Evolutionary conservation across 129 eudicot species (phyloP).

Genomic region (Lactuca saligna): DNA sequence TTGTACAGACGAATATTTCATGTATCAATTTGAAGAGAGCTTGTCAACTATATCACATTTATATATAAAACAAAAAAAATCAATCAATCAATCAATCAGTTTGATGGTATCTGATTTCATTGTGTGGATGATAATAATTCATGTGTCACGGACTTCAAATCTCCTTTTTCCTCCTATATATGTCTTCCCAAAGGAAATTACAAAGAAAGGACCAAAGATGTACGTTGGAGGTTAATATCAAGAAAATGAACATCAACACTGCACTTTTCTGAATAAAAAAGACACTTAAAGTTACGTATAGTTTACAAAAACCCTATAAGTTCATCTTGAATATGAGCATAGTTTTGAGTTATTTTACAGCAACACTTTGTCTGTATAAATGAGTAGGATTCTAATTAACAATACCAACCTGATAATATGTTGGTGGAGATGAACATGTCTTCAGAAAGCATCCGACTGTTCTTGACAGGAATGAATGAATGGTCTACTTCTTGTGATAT

Average conservation of each 20-base stretch:
- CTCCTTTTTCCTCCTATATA: background rate
- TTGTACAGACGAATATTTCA: background rate
- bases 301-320: background rate
- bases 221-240: background rate
- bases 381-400: background rate
- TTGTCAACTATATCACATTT: background rate
- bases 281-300: background rate
- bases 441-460: slow-evolving; percentile 11
- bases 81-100: background rate
- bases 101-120: background rate
- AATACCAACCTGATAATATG: slow-evolving; percentile 14
- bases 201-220: background rate
- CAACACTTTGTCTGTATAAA: background rate
- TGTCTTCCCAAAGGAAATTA: background rate
- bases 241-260: background rate
- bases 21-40: background rate
- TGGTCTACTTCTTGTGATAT: background rate
- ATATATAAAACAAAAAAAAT: too few relatives aligned
- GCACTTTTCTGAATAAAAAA: background rate
- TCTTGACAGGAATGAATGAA: slow-evolving; percentile 4
- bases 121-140: background rate
- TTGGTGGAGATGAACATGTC: slow-evolving; percentile 7
- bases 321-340: background rate
- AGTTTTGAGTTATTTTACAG: too few relatives aligned
- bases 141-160: background rate